Conservation (phyloP, 225 moss, liverwort and hornwort genomes). For the Pleurozium schreberi region DNA sequence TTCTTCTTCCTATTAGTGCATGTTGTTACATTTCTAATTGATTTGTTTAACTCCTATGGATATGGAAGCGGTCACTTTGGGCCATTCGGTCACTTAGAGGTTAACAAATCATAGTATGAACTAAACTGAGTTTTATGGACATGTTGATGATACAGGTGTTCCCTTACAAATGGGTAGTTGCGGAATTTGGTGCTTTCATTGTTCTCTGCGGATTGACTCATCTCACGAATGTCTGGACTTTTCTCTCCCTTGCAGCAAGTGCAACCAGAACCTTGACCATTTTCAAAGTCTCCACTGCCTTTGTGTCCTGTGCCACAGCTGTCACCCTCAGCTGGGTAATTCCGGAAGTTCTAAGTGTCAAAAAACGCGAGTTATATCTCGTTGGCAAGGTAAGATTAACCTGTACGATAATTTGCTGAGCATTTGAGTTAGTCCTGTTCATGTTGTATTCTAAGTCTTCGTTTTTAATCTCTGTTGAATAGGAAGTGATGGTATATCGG, state of each 20-base stretch:
- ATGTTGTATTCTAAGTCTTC: background rate
- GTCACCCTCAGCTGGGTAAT: slow-evolving; percentile 67
- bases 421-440: background rate
- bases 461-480: background rate
- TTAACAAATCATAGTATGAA: background rate
- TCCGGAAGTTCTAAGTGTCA: slow-evolving; percentile 56
- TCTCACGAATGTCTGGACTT: slow-evolving; percentile 62
- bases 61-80: background rate
- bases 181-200: slow-evolving; percentile 63
- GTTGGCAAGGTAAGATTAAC: slow-evolving; percentile 48
- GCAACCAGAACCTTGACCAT: slow-evolving; percentile 56
- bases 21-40: background rate
- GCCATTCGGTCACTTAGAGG: background rate
- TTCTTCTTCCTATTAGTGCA: background rate
- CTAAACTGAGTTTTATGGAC: background rate
- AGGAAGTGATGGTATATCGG: slow-evolving; percentile 6
- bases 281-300: slow-evolving; percentile 71
- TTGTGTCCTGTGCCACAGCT: slow-evolving; percentile 65
- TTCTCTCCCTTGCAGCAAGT: slow-evolving; percentile 29
- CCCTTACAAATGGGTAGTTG: slow-evolving; percentile 78
- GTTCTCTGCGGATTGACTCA: slow-evolving; percentile 71
- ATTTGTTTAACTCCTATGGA: background rate
- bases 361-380: slow-evolving; percentile 67
- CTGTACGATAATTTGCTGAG: background rate
- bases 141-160: slow-evolving; percentile 47